Evolutionary conservation across 805 yeast genomes (phyloP), one percentile per base, ranked within the genome.

Genomic region (Hagleromyces aurorensis): DNA sequence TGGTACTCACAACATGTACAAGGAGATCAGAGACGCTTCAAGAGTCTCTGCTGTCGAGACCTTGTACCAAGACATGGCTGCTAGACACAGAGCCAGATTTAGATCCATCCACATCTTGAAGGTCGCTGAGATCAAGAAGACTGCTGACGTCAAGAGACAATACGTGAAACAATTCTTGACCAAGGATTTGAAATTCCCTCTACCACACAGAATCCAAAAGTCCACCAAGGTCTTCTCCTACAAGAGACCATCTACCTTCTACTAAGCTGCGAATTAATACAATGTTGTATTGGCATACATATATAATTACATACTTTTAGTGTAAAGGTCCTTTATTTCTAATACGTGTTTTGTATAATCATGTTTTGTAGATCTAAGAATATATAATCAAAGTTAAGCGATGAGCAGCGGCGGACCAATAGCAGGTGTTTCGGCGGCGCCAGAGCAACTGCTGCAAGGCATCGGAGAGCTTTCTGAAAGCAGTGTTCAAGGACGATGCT

Each of bases 1-100:
- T 55, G 99, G 99, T 75, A 87, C 95, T 62, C 98, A 91, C 94
- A 91, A 91, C 93, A 91, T 91, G 96, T 91, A 91, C 96, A 91
- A 91, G 79, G 99, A 91, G 77, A 84, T 85, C 91, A 86, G 98
- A 73, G 98, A 89, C 61, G 94, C 89, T 58, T 72, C 96, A 76
- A 91, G 99, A 77, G 94, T 86, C 48, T 94, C 84, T 68, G 98
- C 97, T 55, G 96, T 91, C 64, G 94, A 83, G 70, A 74, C 91
- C 64, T 80, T 91, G 80, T 91, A 91, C 91, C 87, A 82, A 70
- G 99, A 91, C 72, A 82, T 91, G 82, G 99, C 99, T 71, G 96
- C 99, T 57, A 87, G 98, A 77, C 99, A 91, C 94, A 86, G 98
- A 81, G 91, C 98, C 64, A 86, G 99, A 79, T 91, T 91, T 79